Conservation (phyloP, 345 rosid genomes). For the Populus alba region DNA sequence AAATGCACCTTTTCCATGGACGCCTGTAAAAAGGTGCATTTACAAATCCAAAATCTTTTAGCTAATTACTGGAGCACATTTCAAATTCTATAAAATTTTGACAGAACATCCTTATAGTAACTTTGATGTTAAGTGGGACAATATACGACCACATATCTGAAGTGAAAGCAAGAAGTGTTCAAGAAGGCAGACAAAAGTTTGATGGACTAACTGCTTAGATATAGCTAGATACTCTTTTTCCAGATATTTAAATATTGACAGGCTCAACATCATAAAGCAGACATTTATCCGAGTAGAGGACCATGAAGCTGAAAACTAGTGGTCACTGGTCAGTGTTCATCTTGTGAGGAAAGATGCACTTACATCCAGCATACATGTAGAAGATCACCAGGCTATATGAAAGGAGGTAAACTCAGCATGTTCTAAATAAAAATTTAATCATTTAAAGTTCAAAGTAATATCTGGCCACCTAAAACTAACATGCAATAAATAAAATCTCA, state of each 20-base stretch:
- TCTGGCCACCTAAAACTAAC: background rate
- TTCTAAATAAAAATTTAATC: background rate
- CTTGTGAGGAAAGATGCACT: background rate
- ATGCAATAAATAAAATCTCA: conserved; percentile 24
- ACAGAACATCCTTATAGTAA: background rate
- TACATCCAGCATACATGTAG: background rate
- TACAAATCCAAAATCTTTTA: conserved; percentile 11
- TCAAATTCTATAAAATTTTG: background rate
- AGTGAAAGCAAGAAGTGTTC: background rate
- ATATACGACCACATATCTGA: background rate
- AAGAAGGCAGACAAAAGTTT: background rate
- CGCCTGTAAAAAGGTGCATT: conserved; percentile 72
- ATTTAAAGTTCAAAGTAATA: background rate
- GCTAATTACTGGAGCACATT: background rate
- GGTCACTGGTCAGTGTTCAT: background rate
- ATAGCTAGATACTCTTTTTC: background rate
- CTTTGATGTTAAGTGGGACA: background rate
- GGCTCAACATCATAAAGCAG: background rate
- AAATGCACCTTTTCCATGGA: conserved; percentile 75
- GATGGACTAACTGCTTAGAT: background rate
- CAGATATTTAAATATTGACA: background rate
- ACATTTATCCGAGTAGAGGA: background rate
- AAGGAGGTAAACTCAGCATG: background rate
- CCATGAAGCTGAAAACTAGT: background rate
- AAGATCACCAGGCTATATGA: background rate